Conservation (phyloP, 2,329 filamentous ascomycete species). For the Xylariaceae sp. region DNA sequence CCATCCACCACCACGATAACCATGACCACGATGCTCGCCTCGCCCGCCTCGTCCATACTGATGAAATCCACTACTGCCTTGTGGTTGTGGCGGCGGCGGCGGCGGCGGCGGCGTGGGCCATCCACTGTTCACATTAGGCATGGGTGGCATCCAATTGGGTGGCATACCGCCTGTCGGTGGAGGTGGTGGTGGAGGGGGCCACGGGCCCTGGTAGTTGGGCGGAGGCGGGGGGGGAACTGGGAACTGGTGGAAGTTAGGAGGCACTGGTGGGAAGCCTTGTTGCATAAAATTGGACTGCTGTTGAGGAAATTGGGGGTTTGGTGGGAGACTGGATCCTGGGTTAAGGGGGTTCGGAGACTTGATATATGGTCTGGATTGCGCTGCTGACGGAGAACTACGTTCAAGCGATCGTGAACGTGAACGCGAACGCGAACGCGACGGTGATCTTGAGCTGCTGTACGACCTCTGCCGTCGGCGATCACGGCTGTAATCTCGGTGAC, state of each 20-base stretch:
- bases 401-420: constrained; percentile 29
- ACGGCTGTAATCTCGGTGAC: constrained; percentile 37
- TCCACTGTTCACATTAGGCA: constrained; percentile 27
- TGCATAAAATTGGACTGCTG: constrained; percentile 29
- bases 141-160: constrained; percentile 34
- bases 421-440: constrained; percentile 32
- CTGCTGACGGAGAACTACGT: constrained; percentile 2
- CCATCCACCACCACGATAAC: constrained; percentile 35
- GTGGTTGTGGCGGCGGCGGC: constrained; percentile 28
- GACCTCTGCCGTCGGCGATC: constrained; percentile 36
- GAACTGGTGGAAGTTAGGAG: constrained; percentile 34
- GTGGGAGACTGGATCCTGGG: constrained; percentile 11
- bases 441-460: constrained; percentile 41
- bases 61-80: constrained; percentile 32
- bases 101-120: constrained; percentile 32
- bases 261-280: constrained; percentile 25
- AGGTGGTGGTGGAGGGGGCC: constrained; percentile 34
- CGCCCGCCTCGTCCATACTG: constrained; percentile 41
- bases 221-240: constrained; percentile 38
- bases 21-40: constrained; percentile 40
- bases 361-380: constrained; percentile 16
- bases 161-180: constrained; percentile 31
- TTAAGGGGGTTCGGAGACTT: constrained; percentile 20
- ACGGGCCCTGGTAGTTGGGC: constrained; percentile 33
- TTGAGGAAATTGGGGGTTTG: constrained; percentile 32